Base-by-base conservation (phyloP, 208 protist genomes). In the Wallacemonas sp. region DNA sequence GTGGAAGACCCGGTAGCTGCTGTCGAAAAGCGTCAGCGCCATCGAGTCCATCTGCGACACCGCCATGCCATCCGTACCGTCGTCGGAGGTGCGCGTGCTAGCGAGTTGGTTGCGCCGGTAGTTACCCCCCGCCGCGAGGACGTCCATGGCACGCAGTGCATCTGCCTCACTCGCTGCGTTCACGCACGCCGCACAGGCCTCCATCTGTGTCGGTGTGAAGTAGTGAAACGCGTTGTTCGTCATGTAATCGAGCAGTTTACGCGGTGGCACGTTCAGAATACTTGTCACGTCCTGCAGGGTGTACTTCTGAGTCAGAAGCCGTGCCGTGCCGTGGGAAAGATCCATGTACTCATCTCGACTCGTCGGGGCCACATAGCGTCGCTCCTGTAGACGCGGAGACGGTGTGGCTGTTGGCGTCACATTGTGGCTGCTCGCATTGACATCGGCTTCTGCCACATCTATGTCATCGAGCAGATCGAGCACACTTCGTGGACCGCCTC, bases 291-390 rank as follows among this genome's bases (percentile, higher is more conserved):
- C 75, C 28, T 69, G 59, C 1, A 91, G 55, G 1, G 55, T 62
- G 70, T 96, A 94, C 72, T 88, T 86, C 47, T 94, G 85, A 6
- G 86, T 89, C 30, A 96, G 82, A 28, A 96, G 66, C 5, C 88
- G 85, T 24, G 79, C 90, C 2, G 85, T 79, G 22, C 86, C 80
- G 68, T 96, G 90, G 2, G 86, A 83, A 12, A 94, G 73, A 58
- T 82, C 79, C 0, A 94, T 64, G 62, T 88, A 93, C 63, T 88
- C 79, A 58, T 96, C 90, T 2, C 90, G 69, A 33, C 73, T 73
- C 4, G 74, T 79, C 3, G 77, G 34, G n/a, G 69, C 28, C 3
- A 71, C 54, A 26, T 46, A 60, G 21, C 51, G 51, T 24, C 51
- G 2, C 4, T 58, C 51, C n/a, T n/a, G n/a, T n/a, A n/a, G n/a